Conservation (phyloP, 768 basidiomycete genomes). For the Cubamyces lactineus region DNA sequence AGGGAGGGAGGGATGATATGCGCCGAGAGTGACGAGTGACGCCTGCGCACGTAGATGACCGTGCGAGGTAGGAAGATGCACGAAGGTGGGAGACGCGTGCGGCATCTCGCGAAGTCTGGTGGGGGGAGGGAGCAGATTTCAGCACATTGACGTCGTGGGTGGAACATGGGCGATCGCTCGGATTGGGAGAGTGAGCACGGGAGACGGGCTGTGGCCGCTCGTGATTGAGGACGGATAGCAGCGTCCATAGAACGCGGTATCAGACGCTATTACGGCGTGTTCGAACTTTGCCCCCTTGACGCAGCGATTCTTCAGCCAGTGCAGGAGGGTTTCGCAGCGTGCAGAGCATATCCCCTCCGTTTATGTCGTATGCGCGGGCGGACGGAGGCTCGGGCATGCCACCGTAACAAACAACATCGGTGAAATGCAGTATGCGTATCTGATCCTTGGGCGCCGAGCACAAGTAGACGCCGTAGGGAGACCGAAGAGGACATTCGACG, state of each 20-base stretch:
- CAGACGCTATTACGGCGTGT: slow-evolving; percentile 21
- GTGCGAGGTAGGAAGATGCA: too few relatives aligned
- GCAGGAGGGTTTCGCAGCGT: too few relatives aligned
- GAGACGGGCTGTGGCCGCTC: neutral
- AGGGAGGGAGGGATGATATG: neutral
- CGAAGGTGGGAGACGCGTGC: too few relatives aligned
- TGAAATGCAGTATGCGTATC: neutral
- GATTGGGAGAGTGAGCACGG: neutral
- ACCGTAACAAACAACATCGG: neutral
- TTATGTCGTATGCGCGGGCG: neutral
- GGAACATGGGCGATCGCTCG: slow-evolving; percentile 11
- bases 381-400: slow-evolving; percentile 1
- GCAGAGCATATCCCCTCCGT: too few relatives aligned
- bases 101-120: neutral
- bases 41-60: neutral
- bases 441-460: neutral
- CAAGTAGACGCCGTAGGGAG: too few relatives aligned
- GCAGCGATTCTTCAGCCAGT: neutral
- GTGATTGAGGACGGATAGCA: slow-evolving; percentile 5
- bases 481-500: neutral
- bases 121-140: neutral
- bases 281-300: neutral
- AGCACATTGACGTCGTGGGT: slow-evolving; percentile 3
- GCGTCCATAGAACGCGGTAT: slow-evolving; percentile 1
- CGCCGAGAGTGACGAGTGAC: slow-evolving; percentile 5